Evolutionary conservation across 352 stramenopile species (phyloP), one percentile per base, ranked within the genome.

Genomic region (Phytophthora palmivora): DNA sequence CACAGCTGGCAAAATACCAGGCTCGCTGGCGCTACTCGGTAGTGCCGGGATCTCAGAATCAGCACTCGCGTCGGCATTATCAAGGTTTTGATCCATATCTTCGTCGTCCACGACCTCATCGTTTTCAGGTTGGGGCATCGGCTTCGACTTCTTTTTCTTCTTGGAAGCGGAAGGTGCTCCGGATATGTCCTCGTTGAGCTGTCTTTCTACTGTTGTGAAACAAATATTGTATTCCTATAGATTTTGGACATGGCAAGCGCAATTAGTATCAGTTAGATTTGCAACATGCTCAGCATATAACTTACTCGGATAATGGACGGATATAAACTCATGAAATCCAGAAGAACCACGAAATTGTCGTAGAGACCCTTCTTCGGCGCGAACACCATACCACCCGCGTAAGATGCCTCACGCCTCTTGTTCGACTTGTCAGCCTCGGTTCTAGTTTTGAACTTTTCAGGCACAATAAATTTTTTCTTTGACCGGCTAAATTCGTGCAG

Each of bases 251-350:
- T 32, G 42, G 39, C 28, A 39, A 21, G 19, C 21, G 22, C 12
- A 18, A 28, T 67, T 53, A 71, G 47, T 54, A 46, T 45, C 41
- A 3, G 11, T 18, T 22, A 32, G 38, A 42, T 7, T 15, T 26
- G 32, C 9, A 22, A 14, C 11, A 52, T 30, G 14, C 14, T 14
- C 26, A 3, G 14, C 26, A 47, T 34, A 39, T 45, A 30, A 82
- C 76, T 38, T 75, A 87, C 80, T 16, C 87, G 82, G 60, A 99
- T 99, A 65, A 99, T 98, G 19, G 95, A 99, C 15, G 98, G 98
- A 76, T 99, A 99, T 61, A 99, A 85, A 87, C 94, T 99, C 86
- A 99, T 99, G 80, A 99, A 99, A 91, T 99, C 98, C 36, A 99
- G 74, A 42, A 99, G 78, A 48, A 99, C 88, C 55, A 99, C 98